Base-by-base conservation (phyloP, 2,329 filamentous ascomycete species). In the Colletotrichum sidae region DNA sequence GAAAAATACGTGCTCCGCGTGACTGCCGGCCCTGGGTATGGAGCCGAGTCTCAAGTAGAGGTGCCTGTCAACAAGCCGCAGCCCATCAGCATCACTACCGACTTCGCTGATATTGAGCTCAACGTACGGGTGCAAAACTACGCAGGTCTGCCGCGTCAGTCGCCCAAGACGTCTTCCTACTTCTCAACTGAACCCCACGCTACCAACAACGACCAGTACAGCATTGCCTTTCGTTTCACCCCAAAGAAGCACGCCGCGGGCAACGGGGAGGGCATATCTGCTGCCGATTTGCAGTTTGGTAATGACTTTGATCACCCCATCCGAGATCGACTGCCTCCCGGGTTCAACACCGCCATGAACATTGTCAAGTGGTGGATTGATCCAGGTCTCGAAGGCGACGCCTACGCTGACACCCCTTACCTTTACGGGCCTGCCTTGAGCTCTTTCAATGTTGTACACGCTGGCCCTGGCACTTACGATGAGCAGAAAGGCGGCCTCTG, bases 281-380 rank as follows among this genome's bases (percentile, higher is more conserved):
- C 88, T 49, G 78, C 86, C 34, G 89, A 96, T 68, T 83, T 99
- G 3, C 89, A 97, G 58, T 97, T 97, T 72, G 96, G 95, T 46
- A 98, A 98, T 76, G 94, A 97, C 81, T 97, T 98, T 75, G 94
- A 97, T 73, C 88, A 92, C 55, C 93, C 96, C 0, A 96, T 99
- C 71, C 88, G 93, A 37, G 91, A 97, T 74, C 87, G 90, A 13
- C 83, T 99, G 2, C 95, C 96, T 0, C 92, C 93, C 0, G 94
- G 95, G 0, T 97, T 97, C 78, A 88, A 88, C 74, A 90, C 92
- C 9, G 94, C 94, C 0, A 88, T 97, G 78, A 90, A 88, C 56
- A 90, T 97, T 47, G 92, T 97, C 35, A 92, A 92, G 71, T 96
- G 92, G 91, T 92, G 90, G 81, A 91, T 98, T 53, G 95, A 99